A percentile compares a stretch with the other conserved stretches of the same genome.
Conservation (phyloP, 1,139 yeast genomes). For the Geotrichum carabidarum region DNA sequence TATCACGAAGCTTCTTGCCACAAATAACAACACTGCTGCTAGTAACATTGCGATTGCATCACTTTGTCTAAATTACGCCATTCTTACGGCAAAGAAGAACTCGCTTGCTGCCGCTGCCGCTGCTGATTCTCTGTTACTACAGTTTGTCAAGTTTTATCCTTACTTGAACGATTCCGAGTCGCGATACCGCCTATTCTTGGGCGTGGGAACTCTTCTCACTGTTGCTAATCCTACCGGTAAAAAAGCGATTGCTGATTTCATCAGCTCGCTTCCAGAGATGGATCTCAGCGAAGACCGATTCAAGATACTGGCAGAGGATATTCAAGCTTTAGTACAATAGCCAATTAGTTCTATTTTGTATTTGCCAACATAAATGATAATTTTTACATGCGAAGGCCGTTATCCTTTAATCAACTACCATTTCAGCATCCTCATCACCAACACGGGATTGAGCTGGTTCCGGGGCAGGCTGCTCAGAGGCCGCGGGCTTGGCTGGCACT, state of each 20-base stretch:
- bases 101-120: conserved; percentile 22
- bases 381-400: background rate
- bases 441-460: background rate
- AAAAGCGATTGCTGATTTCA: conserved; percentile 1
- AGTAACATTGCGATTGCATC: conserved; percentile 48
- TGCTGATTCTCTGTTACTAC: conserved; percentile 24
- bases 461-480: background rate
- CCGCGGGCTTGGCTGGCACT: background rate
- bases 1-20: conserved; percentile 25
- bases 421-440: conserved; percentile 8
- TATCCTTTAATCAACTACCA: conserved; percentile 11
- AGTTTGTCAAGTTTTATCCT: conserved; percentile 22
- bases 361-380: background rate
- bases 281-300: conserved; percentile 16
- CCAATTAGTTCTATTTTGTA: background rate
- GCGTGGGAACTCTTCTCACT: conserved; percentile 46
- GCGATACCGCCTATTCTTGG: conserved; percentile 50
- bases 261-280: background rate
- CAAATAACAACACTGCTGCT: conserved; percentile 23
- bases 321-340: conserved; percentile 11
- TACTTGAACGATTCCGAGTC: conserved; percentile 47
- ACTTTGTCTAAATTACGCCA: conserved; percentile 49
- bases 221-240: conserved; percentile 12
- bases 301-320: conserved; percentile 14
- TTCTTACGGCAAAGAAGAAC: conserved; percentile 30